phyloP scores from a whole-genome alignment of 1,284 basidiomycete species.

The Ceratobasidium sp. region DNA sequence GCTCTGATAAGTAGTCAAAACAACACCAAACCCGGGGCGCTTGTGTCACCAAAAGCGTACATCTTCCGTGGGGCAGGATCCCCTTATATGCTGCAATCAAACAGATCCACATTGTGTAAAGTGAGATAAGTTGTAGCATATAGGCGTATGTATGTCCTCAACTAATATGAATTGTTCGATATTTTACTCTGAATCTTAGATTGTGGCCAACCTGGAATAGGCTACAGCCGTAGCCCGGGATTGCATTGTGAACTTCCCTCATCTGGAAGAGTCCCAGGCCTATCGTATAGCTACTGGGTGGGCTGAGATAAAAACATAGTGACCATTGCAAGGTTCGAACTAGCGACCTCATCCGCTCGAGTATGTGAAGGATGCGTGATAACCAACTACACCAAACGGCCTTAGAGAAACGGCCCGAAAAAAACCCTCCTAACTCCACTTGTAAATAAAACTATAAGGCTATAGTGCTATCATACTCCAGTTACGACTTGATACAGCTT shows the following conservation, averaged over 20 bases:
- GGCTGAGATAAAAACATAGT: neutral
- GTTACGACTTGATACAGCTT: no score
- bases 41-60: neutral
- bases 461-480: no score
- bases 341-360: constrained; percentile 16
- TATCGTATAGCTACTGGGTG: neutral
- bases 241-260: no score
- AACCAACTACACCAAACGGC: constrained; percentile 31
- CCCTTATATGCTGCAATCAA: neutral
- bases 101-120: no score
- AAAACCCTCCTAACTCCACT: no score
- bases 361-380: constrained; percentile 26
- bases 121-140: neutral
- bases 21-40: neutral
- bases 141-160: neutral
- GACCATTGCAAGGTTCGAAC: constrained; percentile 25
- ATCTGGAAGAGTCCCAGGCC: neutral
- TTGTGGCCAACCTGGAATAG: no score
- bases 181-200: neutral
- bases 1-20: neutral
- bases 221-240: no score
- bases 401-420: no score
- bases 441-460: no score
- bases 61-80: neutral
- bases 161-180: neutral